phyloP scores from a whole-genome alignment of 2,329 filamentous ascomycete genomes.

The Fusarium poae region DNA sequence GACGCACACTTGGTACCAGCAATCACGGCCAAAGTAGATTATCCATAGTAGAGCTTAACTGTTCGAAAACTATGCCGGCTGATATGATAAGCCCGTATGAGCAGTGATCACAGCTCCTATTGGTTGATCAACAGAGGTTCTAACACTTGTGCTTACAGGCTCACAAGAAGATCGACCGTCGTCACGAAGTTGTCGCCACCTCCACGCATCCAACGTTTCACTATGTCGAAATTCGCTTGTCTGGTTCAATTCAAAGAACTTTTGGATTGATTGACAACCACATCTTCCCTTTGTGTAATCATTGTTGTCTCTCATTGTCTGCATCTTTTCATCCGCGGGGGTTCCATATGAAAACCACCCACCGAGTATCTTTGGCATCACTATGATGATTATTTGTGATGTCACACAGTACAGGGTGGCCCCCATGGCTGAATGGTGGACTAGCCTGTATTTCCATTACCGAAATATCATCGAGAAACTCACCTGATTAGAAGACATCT shows the following conservation, averaged over 20 bases:
- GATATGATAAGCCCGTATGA: too few species aligned
- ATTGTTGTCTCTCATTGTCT: too few species aligned
- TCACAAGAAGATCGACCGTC: conserved; percentile 1
- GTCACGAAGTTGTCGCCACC: conserved; percentile 25
- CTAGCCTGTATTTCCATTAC: neutral
- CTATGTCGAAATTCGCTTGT: neutral
- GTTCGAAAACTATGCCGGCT: neutral
- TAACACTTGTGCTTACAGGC: neutral
- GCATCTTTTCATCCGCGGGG: too few species aligned
- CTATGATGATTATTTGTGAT: conserved; percentile 2
- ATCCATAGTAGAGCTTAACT: neutral
- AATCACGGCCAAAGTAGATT: neutral
- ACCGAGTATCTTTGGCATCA: neutral
- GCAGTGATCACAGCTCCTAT: neutral
- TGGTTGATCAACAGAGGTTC: neutral
- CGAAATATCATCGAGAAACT: neutral
- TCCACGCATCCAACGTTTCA: conserved; percentile 1
- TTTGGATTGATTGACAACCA: neutral
- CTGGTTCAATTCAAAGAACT: neutral
- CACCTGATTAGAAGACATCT: neutral
- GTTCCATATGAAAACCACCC: neutral
- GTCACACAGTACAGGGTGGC: conserved; percentile 13
- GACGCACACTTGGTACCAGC: neutral
- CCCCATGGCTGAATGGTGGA: neutral
- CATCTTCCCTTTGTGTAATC: too few species aligned